Evolutionary conservation across 2,329 filamentous ascomycete species (phyloP), one percentile per base, ranked within the genome.

Genomic region (Verticillium dahliae): DNA sequence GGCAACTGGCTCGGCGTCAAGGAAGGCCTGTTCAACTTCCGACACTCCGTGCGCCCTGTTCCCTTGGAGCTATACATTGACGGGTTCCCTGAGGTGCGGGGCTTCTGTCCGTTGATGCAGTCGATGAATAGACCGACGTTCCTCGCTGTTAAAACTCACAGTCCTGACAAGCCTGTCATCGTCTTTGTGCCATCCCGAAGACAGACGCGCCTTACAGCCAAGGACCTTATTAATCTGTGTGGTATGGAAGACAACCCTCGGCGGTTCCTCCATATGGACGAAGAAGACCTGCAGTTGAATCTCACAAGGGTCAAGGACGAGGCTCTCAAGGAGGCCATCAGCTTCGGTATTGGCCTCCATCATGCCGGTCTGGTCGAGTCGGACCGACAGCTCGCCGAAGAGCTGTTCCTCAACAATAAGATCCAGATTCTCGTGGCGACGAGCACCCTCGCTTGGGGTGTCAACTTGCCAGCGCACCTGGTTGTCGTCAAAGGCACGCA

Each of bases 61-160:
- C 95, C 96, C 0, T 76, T 99, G 45, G 94, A 99, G 73, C 91
- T 97, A 54, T 99, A 91, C 75, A 99, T 99, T 67, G 95, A 99
- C 72, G 96, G 95, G 0, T 99, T 99, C 72, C 93, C 95, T 0
- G 92, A 98, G 71, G 90, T 95, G 67, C 86, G 94, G 63, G 95
- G 95, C 0, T 99, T 99, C 78, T 98, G 94, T 69, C 92, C 95
- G 0, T 77, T 99, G 66, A 99, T 99, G 95, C 94, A 98, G 76
- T 96, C 92, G 0, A 99, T 99, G 95, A 99, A 99, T 71, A 85
- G 95, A 6, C 95, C 95, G 1, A 97, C 95, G 0, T 99, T 98
- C 76, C 79, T 98, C 37, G 95, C 95, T 0, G 95, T 99, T 74
- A 97, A 99, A 75, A 92, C 89, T 11, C 96, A 99, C 75, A 97